phyloP scores from a whole-genome alignment of 2,329 filamentous ascomycete species.

The Thielaviopsis populi region DNA sequence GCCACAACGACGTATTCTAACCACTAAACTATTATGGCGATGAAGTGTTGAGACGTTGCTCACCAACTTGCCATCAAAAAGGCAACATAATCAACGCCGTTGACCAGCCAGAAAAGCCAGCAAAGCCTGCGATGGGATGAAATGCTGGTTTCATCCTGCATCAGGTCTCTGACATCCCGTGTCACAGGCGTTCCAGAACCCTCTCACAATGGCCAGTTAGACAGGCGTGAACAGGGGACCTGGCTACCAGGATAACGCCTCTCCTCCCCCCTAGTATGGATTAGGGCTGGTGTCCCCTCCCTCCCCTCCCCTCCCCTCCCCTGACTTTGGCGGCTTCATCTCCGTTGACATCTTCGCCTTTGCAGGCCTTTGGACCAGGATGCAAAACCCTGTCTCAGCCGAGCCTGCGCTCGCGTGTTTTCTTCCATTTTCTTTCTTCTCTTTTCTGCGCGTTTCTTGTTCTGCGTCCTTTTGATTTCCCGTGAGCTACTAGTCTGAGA shows the following conservation, averaged over 20 bases:
- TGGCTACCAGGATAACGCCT: too few species aligned
- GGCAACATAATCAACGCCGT: not conserved
- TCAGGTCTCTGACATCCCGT: too few species aligned
- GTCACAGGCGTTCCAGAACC: too few species aligned
- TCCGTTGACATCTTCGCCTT: not conserved
- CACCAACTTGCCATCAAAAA: not conserved
- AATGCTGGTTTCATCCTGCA: too few species aligned
- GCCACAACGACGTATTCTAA: conserved; percentile 16
- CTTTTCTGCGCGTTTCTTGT: not conserved
- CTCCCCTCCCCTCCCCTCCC: not conserved
- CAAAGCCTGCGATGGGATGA: not conserved
- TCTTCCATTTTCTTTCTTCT: conserved; percentile 9
- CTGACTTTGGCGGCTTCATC: not conserved
- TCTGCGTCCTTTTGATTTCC: not conserved
- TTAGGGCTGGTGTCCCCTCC: not conserved
- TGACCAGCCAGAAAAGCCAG: too few species aligned
- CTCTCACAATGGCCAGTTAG: too few species aligned
- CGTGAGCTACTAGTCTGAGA: not conserved
- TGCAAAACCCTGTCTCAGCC: conserved; percentile 5
- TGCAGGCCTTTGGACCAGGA: not conserved
- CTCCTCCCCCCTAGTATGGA: not conserved
- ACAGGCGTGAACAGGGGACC: too few species aligned
- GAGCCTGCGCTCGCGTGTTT: not conserved
- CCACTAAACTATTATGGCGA: conserved; percentile 16
- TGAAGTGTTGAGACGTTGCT: not conserved